Evolutionary conservation across 345 rosid species (phyloP), one percentile per base, ranked within the genome.

Genomic region (Murraya koenigii): DNA sequence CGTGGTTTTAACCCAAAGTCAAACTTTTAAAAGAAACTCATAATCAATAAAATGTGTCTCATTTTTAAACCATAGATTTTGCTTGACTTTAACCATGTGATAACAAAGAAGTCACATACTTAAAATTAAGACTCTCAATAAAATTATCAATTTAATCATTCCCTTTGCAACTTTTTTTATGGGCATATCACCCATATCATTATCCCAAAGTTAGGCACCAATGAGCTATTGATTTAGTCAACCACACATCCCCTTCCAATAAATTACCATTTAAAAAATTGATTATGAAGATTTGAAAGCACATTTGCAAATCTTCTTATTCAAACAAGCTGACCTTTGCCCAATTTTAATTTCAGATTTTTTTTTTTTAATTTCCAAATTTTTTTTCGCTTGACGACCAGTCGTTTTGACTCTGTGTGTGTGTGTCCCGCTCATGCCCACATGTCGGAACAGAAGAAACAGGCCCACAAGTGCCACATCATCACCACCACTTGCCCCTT

Each of bases 301-400:
- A n/a, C 3, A 33, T 4, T 71, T 71, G 3, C 72, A 52, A 52
- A 72, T 71, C 47, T 8, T 38, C 7, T 11, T 22, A 70, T 58
- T 78, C 66, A 72, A 73, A 66, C 41, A 26, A 56, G 22, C 49
- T 60, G 74, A 71, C 75, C 41, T 64, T 69, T 54, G 60, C 79
- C 76, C 38, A 39, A 75, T 63, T 38, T 15, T 38, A n/a, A 38
- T 80, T 39, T 77, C 8, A 1, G 20, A 0, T 49, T 15, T 3
- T 3, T 49, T 49, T 44, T 44, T 44, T 44, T 49, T 4, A 15
- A 17, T 52, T 52, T 13, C 49, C 17, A 44, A 13, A 44, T 3
- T 0, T 4, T 6, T 52, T 17, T 17, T 7, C 1, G 56, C 56
- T 52, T 5, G 56, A 17, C 1, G 9, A 52, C 72, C 81, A 74